phyloP scores from a whole-genome alignment of 2,329 filamentous ascomycete genomes.

The Alternaria triticina region DNA sequence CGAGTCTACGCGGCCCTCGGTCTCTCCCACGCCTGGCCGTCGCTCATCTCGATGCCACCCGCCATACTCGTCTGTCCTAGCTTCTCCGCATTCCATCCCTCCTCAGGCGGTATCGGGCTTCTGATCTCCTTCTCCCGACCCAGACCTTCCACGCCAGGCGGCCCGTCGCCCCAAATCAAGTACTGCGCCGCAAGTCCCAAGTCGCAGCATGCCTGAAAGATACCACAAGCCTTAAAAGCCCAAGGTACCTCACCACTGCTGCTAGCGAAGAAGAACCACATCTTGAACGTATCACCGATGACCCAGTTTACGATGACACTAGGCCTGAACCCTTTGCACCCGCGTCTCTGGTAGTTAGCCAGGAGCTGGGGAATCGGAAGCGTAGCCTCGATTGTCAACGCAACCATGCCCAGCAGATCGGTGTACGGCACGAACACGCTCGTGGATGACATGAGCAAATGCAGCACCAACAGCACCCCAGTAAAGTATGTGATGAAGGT shows the following conservation, averaged over 20 bases:
- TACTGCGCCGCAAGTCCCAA: conserved; percentile 77
- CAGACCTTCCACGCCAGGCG: conserved; percentile 10
- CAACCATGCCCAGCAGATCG: conserved; percentile 72
- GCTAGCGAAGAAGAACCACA: conserved; percentile 77
- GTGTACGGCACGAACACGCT: conserved; percentile 71
- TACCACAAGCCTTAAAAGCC: conserved; percentile 81
- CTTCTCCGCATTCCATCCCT: conserved; percentile 21
- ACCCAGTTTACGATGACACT: conserved; percentile 81
- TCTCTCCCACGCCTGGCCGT: conserved; percentile 30
- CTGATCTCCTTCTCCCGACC: conserved; percentile 29
- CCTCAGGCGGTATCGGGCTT: conserved; percentile 29
- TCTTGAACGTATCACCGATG: conserved; percentile 82
- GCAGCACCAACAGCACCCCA: conserved; percentile 64
- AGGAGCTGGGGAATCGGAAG: conserved; percentile 81
- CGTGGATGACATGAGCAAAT: conserved; percentile 69
- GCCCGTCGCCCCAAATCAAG: conserved; percentile 47
- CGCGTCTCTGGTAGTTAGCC: conserved; percentile 70
- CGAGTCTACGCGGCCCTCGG: conserved; percentile 15
- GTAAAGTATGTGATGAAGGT: conserved; percentile 74
- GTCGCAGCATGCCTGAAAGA: conserved; percentile 82
- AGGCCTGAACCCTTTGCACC: conserved; percentile 78
- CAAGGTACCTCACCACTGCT: conserved; percentile 71
- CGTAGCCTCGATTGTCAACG: conserved; percentile 79
- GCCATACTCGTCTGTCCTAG: conserved; percentile 12
- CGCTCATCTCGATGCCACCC: conserved; percentile 26